phyloP scores from a whole-genome alignment of 805 yeast species.

The Wickerhamiella bombiphila region DNA sequence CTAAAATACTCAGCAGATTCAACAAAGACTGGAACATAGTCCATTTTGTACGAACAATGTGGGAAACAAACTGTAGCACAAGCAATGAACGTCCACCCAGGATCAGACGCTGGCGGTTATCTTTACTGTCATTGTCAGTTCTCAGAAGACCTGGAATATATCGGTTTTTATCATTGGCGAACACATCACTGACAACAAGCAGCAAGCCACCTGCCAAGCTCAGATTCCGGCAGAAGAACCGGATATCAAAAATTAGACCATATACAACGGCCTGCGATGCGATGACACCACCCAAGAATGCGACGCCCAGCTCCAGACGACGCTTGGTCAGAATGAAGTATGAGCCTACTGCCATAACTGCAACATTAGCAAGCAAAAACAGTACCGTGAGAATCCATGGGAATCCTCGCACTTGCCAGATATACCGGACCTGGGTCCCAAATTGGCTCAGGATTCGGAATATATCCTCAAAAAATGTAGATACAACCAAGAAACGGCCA shows the following conservation, averaged over 20 bases:
- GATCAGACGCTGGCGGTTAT: conserved; percentile 63
- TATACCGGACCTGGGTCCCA: conserved; percentile 77
- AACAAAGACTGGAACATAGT: conserved; percentile 47
- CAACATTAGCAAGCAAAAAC: conserved; percentile 50
- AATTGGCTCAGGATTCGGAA: conserved; percentile 74
- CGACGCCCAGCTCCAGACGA: conserved; percentile 54
- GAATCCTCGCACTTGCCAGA: conserved; percentile 62
- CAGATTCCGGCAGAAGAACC: conserved; percentile 72
- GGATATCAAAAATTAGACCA: conserved; percentile 69
- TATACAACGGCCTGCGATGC: conserved; percentile 74
- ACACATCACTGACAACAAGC: conserved; percentile 72
- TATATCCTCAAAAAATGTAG: conserved; percentile 86
- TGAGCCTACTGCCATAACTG: conserved; percentile 61
- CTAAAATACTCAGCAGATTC: conserved; percentile 52
- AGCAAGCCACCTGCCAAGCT: conserved; percentile 86
- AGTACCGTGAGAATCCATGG: conserved; percentile 64
- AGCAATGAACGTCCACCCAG: conserved; percentile 80
- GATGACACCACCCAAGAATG: conserved; percentile 54
- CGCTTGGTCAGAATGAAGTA: conserved; percentile 55
- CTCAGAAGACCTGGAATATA: conserved; percentile 64
- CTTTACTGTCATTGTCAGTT: conserved; percentile 39
- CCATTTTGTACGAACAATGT: conserved; percentile 58
- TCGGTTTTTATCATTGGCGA: conserved; percentile 56
- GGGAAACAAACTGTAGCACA: conserved; percentile 72
- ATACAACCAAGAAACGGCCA: conserved; percentile 82